Base-by-base conservation (phyloP, 108 stramenopile species). In the Nitzschia inconspicua region DNA sequence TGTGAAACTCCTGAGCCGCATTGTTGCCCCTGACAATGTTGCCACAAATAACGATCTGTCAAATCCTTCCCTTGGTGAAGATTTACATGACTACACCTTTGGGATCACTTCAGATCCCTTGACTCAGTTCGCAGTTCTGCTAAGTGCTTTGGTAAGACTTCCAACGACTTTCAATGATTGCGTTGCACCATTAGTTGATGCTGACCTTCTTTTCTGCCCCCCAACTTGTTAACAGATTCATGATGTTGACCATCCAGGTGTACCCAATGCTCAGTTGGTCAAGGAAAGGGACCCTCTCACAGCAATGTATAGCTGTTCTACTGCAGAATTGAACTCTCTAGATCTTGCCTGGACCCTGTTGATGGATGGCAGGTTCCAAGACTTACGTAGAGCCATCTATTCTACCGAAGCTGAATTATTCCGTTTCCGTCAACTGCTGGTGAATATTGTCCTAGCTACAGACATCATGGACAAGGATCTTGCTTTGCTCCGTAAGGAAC, bases 391-490 rank as follows among this genome's bases (percentile, higher is more conserved):
- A 22, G 19, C 16, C 18, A n/a, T 54, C 34, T 54, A 19, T 28
- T 36, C 20, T 32, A 36, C n/a, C 6, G 18, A 36, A 11, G 13
- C 34, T 9, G 34, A 54, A 4, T 7, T 54, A 6, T 32, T 29
- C 32, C 37, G 34, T 36, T 54, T 54, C 34, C 18, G 34, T 7
- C 53, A 35, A 36, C 53, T 54, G 20, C 24, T 54, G 53, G 53
- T n/a, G 16, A 31, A 32, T 19, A 37, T 32, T 11, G 19, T 54
- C 2, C 2, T 32, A 22, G 53, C n/a, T 18, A 16, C 82, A 2
- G 82, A 83, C 40, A 83, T 83, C 25, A 77, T 76, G 8, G 78
- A 79, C 55, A 57, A 75, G 40, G 80, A 82, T 28, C 56, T 63
- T 55, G 63, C 39, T 18, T 7, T 23, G n/a, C n/a, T 71, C 9